Base-by-base conservation (phyloP, 805 yeast genomes). In the Candida montana region DNA sequence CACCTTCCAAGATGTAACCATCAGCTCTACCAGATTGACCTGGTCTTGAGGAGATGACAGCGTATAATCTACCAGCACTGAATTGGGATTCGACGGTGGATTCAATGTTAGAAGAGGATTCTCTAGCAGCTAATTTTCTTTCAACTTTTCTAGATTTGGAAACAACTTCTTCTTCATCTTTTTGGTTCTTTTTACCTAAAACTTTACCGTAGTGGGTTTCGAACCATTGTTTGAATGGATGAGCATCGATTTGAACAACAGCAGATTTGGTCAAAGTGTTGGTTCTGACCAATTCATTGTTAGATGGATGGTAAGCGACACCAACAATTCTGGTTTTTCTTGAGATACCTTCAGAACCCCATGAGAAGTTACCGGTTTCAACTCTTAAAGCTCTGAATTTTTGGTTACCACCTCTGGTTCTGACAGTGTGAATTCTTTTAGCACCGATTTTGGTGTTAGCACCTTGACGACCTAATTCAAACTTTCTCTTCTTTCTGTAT, bases 21-120 rank as follows among this genome's bases (percentile, higher is more conserved):
- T 93, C 99, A 78, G 89, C 83, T 81, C 99, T 95, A 76, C 99
- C 99, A 60, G 95, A 85, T 83, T 93, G 99, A 75, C 99, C 99
- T 73, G 99, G 99, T 83, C 99, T 89, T 47, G 99, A 93, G 59
- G 99, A 89, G 71, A 93, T 88, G 72, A 79, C 80, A 73, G 99
- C 99, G 81, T 93, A 93, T 67, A 93, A 84, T 78, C 91, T 90
- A 81, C 99, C 99, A 63, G 98, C 89, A 73, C 83, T 83, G 85
- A 93, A 93, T 81, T 93, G 99, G 66, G 91, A 68, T 68, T 88
- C 91, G 62, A 93, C 91, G 64, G 96, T 82, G 56, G 77, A 71
- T 76, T 90, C 96, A 64, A 89, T 78, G 77, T 81, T 78, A 62
- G 98, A 81, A 54, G 75, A 68, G 55, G 79, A 74, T 66, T 95